Evolutionary conservation across 495 filamentous ascomycete species (phyloP).

Genomic region (Xylaria curta): DNA sequence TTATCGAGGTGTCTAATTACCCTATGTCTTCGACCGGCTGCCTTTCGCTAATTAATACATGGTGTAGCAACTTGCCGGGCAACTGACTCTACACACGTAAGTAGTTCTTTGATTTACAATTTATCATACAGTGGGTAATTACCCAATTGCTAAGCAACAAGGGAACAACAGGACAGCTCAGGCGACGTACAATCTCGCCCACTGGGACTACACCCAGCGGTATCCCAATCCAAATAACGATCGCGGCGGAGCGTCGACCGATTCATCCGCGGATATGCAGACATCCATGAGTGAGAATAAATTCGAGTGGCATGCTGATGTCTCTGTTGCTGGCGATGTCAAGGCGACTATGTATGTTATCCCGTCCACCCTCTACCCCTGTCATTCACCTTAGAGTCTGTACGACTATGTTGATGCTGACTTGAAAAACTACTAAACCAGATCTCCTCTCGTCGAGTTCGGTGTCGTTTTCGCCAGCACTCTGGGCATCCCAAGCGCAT

Average conservation of each 20-base stretch:
- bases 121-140: neutral
- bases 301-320: slow-evolving; percentile 6
- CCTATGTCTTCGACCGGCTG: neutral
- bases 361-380: neutral
- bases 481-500: slow-evolving; percentile 3
- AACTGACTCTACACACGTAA: slow-evolving; percentile 11
- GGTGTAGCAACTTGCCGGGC: neutral
- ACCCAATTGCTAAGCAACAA: neutral
- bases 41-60: neutral
- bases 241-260: neutral
- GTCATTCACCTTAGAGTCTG: no score
- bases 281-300: neutral
- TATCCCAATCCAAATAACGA: neutral
- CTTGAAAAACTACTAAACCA: neutral
- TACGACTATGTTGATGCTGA: neutral
- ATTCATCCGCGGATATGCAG: neutral
- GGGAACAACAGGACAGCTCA: slow-evolving; percentile 2
- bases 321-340: neutral
- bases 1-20: no score
- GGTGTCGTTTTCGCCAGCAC: neutral
- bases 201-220: no score
- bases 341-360: neutral
- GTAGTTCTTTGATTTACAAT: neutral
- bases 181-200: neutral
- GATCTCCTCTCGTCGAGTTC: slow-evolving; percentile 4